phyloP scores from a whole-genome alignment of 345 rosid genomes.

The Eucalyptus marginata region DNA sequence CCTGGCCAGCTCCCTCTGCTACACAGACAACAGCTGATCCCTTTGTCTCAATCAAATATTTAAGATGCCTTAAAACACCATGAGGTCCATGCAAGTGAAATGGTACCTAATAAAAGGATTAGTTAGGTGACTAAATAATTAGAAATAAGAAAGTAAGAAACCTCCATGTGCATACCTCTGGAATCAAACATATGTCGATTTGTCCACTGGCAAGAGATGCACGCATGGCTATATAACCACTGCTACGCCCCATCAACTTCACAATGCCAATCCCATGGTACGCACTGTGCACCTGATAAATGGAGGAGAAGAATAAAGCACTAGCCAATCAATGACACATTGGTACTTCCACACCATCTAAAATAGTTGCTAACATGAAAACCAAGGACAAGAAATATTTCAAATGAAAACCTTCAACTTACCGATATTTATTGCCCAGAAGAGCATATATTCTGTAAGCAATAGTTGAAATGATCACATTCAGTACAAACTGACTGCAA shows the following conservation, averaged over 20 bases:
- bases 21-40: conserved; percentile 97
- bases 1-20: conserved; percentile 99
- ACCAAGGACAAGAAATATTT: background rate
- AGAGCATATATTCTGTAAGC: background rate
- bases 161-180: conserved; percentile 54
- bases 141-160: background rate
- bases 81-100: conserved; percentile 80
- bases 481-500: background rate
- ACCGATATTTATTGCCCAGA: background rate
- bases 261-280: conserved; percentile 92
- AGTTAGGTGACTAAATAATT: background rate
- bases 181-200: conserved; percentile 93
- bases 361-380: background rate
- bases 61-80: conserved; percentile 84
- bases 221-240: conserved; percentile 99
- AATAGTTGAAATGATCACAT: background rate
- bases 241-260: conserved; percentile 97
- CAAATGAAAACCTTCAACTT: background rate
- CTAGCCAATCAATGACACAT: background rate
- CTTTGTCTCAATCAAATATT: conserved; percentile 82
- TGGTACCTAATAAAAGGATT: conserved; percentile 42
- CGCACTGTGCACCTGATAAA: conserved; percentile 81
- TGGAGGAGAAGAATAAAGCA: background rate
- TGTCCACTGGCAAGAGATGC: conserved; percentile 97
- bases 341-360: background rate